Evolutionary conservation across 306 rosid genomes (phyloP).

Genomic region (Gleditsia sinensis): DNA sequence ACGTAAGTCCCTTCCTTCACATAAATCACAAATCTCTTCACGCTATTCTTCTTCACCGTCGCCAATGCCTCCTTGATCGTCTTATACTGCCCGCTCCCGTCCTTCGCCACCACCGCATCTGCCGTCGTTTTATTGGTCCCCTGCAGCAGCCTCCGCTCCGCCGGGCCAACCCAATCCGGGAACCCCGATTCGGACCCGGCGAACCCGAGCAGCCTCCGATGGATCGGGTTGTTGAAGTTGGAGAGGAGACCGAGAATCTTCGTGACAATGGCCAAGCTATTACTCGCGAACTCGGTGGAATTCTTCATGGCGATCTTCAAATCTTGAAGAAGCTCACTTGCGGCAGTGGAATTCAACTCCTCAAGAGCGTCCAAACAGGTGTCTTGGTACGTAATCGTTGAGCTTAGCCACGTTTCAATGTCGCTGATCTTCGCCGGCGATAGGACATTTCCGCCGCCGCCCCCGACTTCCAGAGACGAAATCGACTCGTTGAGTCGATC

Average conservation of each 20-base stretch:
- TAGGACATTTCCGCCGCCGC: conserved; percentile 19
- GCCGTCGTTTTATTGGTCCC: neutral
- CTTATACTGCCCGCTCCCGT: conserved; percentile 55
- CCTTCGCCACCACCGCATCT: conserved; percentile 65
- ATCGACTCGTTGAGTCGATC: conserved; percentile 69
- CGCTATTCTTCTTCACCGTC: conserved; percentile 66
- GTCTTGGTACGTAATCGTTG: conserved; percentile 76
- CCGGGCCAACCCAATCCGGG: conserved; percentile 73
- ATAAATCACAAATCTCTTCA: conserved; percentile 50
- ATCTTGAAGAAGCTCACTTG: neutral
- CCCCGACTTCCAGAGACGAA: conserved; percentile 40
- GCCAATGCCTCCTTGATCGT: conserved; percentile 61
- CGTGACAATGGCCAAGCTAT: conserved; percentile 81
- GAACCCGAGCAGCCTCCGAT: conserved; percentile 58
- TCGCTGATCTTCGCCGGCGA: conserved; percentile 48
- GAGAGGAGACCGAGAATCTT: conserved; percentile 50
- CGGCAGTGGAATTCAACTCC: conserved; percentile 61
- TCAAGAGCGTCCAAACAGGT: conserved; percentile 74
- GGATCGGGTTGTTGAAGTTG: conserved; percentile 48
- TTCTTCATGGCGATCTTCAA: conserved; percentile 50
- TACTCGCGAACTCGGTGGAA: conserved; percentile 76
- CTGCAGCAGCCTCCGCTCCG: conserved; percentile 68
- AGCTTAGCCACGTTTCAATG: conserved; percentile 72
- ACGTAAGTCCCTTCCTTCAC: conserved; percentile 74
- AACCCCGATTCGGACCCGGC: conserved; percentile 29